phyloP scores from a whole-genome alignment of 805 yeast genomes.

The Dipodascus geniculatus region DNA sequence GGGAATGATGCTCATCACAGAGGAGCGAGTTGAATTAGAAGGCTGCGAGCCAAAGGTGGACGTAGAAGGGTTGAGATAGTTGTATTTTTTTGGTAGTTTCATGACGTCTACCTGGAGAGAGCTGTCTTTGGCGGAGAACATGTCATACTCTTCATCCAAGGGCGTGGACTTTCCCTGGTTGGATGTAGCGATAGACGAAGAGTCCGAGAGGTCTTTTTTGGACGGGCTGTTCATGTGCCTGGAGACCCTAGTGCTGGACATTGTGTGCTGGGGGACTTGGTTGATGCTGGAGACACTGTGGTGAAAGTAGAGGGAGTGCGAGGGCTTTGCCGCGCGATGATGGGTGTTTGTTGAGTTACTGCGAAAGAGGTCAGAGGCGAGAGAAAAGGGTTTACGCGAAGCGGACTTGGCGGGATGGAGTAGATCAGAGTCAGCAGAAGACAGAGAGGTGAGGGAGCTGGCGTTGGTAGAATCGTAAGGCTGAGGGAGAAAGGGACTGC shows the following conservation, averaged over 20 bases:
- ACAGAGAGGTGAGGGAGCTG: background rate
- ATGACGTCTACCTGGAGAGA: background rate
- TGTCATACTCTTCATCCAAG: background rate
- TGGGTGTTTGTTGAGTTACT: too few relatives aligned
- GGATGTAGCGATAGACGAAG: too few relatives aligned
- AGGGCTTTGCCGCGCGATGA: background rate
- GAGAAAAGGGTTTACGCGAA: too few relatives aligned
- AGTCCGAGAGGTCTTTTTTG: background rate
- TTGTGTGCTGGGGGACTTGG: background rate
- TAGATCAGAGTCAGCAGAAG: too few relatives aligned
- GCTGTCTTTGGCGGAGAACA: background rate
- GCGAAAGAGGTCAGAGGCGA: too few relatives aligned
- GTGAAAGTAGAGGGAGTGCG: background rate
- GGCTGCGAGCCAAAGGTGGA: background rate
- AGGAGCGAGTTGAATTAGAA: background rate
- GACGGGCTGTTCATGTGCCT: background rate
- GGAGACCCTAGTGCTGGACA: background rate
- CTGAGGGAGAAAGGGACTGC: background rate
- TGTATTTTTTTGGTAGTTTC: background rate
- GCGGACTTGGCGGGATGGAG: too few relatives aligned
- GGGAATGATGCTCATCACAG: background rate
- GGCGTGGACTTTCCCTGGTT: background rate
- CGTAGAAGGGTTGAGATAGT: background rate
- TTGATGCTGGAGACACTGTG: background rate
- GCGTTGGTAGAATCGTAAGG: background rate